A percentile compares a stretch with the other conserved stretches of the same genome.
These are phyloP conservation scores for Beauveria sp. DNA, from an alignment of 2,329 filamentous ascomycete species.

Conservation along the genomic window DNA sequence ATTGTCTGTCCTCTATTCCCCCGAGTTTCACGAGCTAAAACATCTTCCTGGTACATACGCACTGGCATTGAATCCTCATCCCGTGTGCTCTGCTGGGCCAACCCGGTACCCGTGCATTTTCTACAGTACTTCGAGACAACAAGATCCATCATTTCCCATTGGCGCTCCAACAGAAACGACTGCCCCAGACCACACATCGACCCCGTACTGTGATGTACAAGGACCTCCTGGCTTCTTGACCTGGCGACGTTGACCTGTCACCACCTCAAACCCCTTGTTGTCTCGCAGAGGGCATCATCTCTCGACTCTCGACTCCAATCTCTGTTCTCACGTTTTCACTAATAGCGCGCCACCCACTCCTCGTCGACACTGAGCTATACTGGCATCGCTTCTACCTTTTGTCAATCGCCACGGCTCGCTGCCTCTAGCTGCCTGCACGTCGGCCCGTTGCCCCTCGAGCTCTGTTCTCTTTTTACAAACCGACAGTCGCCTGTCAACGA, in stretches of 20 bases:
- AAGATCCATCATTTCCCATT: background rate
- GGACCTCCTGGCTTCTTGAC: constrained; percentile 5
- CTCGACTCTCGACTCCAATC: background rate
- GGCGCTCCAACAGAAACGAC: too few species aligned
- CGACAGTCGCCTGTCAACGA: background rate
- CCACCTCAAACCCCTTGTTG: background rate
- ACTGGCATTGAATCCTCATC: background rate
- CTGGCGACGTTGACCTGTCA: constrained; percentile 3
- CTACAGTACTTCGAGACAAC: too few species aligned
- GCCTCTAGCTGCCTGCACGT: background rate
- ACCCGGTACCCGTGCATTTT: background rate
- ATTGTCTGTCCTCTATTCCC: background rate
- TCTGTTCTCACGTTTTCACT: background rate
- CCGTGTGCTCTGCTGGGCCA: constrained; percentile 4
- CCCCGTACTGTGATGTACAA: constrained; percentile 1
- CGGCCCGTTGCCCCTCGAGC: background rate
- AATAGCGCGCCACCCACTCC: background rate
- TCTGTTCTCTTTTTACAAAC: background rate
- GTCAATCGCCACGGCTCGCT: background rate
- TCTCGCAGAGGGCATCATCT: background rate
- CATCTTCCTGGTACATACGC: background rate
- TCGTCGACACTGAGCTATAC: background rate
- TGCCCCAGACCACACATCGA: background rate
- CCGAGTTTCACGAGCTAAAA: background rate
- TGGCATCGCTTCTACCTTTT: background rate